These are phyloP conservation scores for Galerina sulciceps DNA, from an alignment of 768 basidiomycete genomes.

Conservation along the genomic window DNA sequence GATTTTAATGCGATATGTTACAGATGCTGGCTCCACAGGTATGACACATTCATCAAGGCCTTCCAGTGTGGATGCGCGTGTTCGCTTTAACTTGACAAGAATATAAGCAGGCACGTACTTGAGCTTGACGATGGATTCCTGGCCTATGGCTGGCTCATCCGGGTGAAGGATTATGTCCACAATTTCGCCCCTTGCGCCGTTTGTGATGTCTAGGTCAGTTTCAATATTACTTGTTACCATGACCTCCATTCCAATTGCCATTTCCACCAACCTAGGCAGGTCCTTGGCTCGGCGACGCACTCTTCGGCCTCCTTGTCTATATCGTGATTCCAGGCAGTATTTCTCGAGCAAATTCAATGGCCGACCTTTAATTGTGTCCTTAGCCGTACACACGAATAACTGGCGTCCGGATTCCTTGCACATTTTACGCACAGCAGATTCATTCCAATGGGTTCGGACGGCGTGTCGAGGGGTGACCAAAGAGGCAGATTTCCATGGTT, in stretches of 20 bases:
- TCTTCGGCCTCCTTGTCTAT: background rate
- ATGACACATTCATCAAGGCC: constrained; percentile 34
- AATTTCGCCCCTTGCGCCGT: constrained; percentile 33
- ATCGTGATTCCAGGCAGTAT: background rate
- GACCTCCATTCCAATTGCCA: constrained; percentile 38
- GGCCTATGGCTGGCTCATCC: constrained; percentile 22
- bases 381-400: background rate
- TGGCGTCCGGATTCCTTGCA: background rate
- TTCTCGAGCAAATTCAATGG: background rate
- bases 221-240: constrained; percentile 44
- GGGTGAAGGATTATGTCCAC: constrained; percentile 35
- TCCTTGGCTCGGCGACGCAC: background rate
- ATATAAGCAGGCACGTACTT: constrained; percentile 31
- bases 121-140: constrained; percentile 23
- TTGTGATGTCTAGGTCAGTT: constrained; percentile 45
- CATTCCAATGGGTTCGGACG: constrained; percentile 40
- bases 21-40: constrained; percentile 30
- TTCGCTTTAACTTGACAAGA: constrained; percentile 33
- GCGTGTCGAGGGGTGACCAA: constrained; percentile 42
- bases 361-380: background rate
- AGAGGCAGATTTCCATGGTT: constrained; percentile 33
- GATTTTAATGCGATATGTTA: constrained; percentile 22
- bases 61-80: constrained; percentile 22
- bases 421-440: background rate
- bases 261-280: background rate